Conservation (phyloP, 805 yeast species). For the Pichia eremophila region DNA sequence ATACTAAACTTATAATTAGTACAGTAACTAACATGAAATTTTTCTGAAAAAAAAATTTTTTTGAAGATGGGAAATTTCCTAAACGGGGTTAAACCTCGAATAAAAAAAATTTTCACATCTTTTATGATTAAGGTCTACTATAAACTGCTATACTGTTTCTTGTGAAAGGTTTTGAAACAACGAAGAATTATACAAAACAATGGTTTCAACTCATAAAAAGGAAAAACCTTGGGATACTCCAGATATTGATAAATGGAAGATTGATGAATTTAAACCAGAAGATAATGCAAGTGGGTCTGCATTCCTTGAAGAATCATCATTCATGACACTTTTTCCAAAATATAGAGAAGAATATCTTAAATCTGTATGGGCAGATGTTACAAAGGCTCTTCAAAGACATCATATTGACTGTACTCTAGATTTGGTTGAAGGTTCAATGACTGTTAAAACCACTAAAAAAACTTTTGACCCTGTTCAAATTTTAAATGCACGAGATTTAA, state of each 20-base stretch:
- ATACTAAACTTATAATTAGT: too few relatives aligned
- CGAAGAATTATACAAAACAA: constrained; percentile 18
- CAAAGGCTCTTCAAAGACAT: constrained; percentile 62
- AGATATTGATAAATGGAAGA: constrained; percentile 87
- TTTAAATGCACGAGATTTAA: constrained; percentile 88
- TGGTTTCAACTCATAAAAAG: constrained; percentile 89
- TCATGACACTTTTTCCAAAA: constrained; percentile 92
- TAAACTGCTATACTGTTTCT: too few relatives aligned
- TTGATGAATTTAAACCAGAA: constrained; percentile 81
- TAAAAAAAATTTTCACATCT: too few relatives aligned
- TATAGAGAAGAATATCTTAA: constrained; percentile 87
- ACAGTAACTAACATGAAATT: too few relatives aligned
- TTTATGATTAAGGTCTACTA: too few relatives aligned
- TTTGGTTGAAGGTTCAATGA: constrained; percentile 94
- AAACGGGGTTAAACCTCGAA: too few relatives aligned
- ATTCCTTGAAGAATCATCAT: constrained; percentile 92
- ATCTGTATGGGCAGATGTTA: constrained; percentile 89
- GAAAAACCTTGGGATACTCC: constrained; percentile 98
- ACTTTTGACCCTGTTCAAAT: constrained; percentile 93
- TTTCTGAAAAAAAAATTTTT: too few relatives aligned
- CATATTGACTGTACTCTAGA: constrained; percentile 79
- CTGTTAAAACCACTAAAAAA: constrained; percentile 90
- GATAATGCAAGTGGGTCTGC: constrained; percentile 81
- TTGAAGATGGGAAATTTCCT: too few relatives aligned
- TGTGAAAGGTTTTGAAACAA: too few relatives aligned